Base-by-base conservation (phyloP, 352 stramenopile genomes). In the Elongisporangium undulatum region DNA sequence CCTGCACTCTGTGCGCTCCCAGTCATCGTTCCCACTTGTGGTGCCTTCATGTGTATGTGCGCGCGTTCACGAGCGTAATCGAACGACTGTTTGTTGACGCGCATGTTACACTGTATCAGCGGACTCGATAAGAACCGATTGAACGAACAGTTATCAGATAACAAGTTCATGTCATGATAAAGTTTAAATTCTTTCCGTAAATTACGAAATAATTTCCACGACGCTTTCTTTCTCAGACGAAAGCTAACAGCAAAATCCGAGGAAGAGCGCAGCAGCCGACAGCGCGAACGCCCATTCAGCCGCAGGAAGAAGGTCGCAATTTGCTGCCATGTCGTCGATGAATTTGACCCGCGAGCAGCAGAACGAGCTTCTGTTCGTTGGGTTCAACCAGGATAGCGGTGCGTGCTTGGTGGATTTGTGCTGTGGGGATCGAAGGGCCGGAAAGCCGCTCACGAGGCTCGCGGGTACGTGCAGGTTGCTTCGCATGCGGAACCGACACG, bases 351-450 rank as follows among this genome's bases (percentile, higher is more conserved):
- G 83, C 60, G 86, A 95, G 62, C 86, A 95, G 67, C 86, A 95
- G 71, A 94, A 95, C 60, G 92, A 98, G 74, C 84, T 98, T 52
- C 85, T 98, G 49, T 98, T 97, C 67, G 88, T 98, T 26, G 89
- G 89, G 61, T 98, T 98, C 65, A 98, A 98, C 73, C 94, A 98
- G 67, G 94, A 98, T 66, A 93, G 83, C 64, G 91, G 88, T 96
- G 39, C 48, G 75, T 68, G 34, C 34, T 17, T 17, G 10, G 13
- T 45, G 13, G 34, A 45, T 45, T 1, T 12, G 34, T 45, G 34
- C 16, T 45, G 34, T 45, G 34, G 2, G 34, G 34, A 45, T 45
- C 34, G 34, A 1, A 45, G 34, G 34, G 13, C 5, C 34, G 10
- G 34, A 10, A 45, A 8, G 34, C 9, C 2, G 34, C 13, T 45